Base-by-base conservation (phyloP, 768 basidiomycete genomes). In the Russula emetica region DNA sequence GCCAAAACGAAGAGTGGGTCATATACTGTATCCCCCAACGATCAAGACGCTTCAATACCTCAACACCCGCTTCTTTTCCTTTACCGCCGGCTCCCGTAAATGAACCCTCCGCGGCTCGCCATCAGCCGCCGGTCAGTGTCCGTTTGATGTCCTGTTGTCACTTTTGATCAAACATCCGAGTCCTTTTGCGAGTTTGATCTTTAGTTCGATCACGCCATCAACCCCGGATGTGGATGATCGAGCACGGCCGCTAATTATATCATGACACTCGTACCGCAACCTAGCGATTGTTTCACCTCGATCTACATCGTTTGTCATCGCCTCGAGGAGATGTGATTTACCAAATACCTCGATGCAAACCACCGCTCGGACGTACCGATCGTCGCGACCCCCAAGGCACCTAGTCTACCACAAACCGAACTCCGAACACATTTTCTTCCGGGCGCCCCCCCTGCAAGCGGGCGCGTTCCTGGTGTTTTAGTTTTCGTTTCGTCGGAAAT, bases 61-160 rank as follows among this genome's bases (percentile, higher is more conserved):
- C 38, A 40, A 13, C 18, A 16, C 32, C 49, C 30, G 40, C 32
- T 16, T 36, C 20, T 55, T 40, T 40, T 38, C 14, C 38, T 7
- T 44, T 60, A 55, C 63, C 63, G 63, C 59, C 63, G 59, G 59
- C 55, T 26, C 32, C 22, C 22, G 28, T 47, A 56, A 36, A 42
- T 40, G 40, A 47, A 3, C 36, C 14, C 52, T 42, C 63, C 63
- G 63, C 63, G 63, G 63, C 54, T 56, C 2, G 5, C 40, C 38
- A 45, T 60, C 54, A 60, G 30, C 63, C 63, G 58, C 58, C 58
- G 58, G 58, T 14, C 54, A 34, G 22, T 18, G 36, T 36, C 36
- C 3, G 36, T 5, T n/a, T 47, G 51, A 58, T 47, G 38, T 18
- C 16, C 24, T 28, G 42, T 61, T 24, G 34, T 36, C 49, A 55